Base-by-base conservation (phyloP, 352 stramenopile species). In the Globisporangium perplexum region DNA sequence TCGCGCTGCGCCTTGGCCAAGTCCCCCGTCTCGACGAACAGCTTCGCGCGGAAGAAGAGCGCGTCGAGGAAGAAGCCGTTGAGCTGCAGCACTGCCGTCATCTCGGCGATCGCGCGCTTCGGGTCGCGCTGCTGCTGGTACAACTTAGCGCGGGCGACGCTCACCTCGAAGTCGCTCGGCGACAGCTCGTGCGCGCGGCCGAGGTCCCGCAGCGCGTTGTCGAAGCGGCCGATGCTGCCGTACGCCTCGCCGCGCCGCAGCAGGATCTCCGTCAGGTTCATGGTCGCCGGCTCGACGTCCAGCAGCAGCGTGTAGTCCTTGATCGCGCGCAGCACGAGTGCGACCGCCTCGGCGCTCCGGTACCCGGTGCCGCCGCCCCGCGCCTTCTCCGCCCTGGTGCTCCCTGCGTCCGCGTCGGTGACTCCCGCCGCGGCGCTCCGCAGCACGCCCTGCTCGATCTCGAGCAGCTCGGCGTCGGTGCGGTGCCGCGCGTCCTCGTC, bases 51-150 rank as follows among this genome's bases (percentile, higher is more conserved):
- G 24, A 89, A 60, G 50, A 88, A 86, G 22, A 91, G 36, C 11
- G 72, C 80, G 43, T 88, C 73, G n/a, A 91, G 62, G 36, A 89
- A 88, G 65, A 89, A 88, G 0, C 77, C 77, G 50, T 77, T 91
- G 7, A 74, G 47, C 45, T 72, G 52, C 26, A 91, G 51, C 26
- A 91, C 74, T 2, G 44, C 44, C 10, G 73, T 86, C 20, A 89
- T 62, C 59, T 86, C 76, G 3, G 66, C 60, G 35, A 91, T 73
- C 17, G 80, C 80, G 11, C 50, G 35, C 33, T 53, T 55, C 0
- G 72, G 53, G 33, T 86, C 62, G 24, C 62, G 61, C 22, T 75
- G 67, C n/a, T 77, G 64, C 12, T 73, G 69, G 42, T 67, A 72
- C 7, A 91, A 51, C 53, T 68, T 78, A 1, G 77, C 77, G 15